phyloP scores from a whole-genome alignment of 352 stramenopile genomes.

The Pythium aquatile region DNA sequence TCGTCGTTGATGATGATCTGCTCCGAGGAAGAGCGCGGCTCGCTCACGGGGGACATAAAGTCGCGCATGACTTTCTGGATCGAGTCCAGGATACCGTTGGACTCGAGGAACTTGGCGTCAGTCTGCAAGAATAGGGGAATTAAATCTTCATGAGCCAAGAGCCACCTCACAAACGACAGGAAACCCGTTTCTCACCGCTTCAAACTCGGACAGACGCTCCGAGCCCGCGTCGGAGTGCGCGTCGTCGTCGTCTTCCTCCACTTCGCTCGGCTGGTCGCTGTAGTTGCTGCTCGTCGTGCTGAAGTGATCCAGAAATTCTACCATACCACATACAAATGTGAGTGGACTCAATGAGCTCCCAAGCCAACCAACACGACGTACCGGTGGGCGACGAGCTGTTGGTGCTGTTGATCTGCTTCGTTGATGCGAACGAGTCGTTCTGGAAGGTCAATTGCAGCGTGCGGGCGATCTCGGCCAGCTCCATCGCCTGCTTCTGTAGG shows the following conservation, averaged over 20 bases:
- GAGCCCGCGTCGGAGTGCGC: conserved; percentile 12
- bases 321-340: conserved; percentile 2
- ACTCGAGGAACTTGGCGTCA: conserved; percentile 71
- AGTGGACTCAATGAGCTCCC: neutral
- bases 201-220: conserved; percentile 70
- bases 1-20: conserved; percentile 69
- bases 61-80: conserved; percentile 81
- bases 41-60: conserved; percentile 34
- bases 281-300: conserved; percentile 28
- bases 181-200: conserved; percentile 41
- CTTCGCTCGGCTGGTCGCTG: conserved; percentile 25
- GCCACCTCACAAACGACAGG: neutral
- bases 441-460: conserved; percentile 34
- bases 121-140: conserved; percentile 31
- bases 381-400: conserved; percentile 29
- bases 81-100: conserved; percentile 67
- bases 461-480: conserved; percentile 35
- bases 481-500: conserved; percentile 35
- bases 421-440: conserved; percentile 23
- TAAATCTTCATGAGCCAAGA: too few species aligned
- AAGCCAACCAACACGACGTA: neutral
- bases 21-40: conserved; percentile 34
- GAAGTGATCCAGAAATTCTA: conserved; percentile 28
- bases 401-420: conserved; percentile 28
- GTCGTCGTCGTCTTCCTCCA: conserved; percentile 22